Evolutionary conservation across 345 rosid genomes (phyloP), one percentile per base, ranked within the genome.

Genomic region (Camelina hispida): DNA sequence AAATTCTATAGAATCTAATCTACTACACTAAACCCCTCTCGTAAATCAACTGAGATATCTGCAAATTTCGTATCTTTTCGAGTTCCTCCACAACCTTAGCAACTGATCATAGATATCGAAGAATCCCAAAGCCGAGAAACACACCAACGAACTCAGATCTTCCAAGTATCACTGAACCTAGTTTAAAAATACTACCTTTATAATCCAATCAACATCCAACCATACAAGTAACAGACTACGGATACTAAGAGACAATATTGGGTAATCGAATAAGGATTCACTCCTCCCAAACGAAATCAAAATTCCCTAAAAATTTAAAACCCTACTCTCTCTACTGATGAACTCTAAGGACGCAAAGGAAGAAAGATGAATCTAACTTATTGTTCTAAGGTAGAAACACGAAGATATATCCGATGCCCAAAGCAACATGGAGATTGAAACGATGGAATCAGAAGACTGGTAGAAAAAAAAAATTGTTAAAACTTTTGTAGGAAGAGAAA

Each of bases 331-430:
- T 47, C 54, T 71, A 68, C 71, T 35, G 60, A 62, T 7, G 69
- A 68, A 46, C 78, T 85, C 30, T 28, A 28, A 83, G 70, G 86
- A 85, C 73, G 82, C 85, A 84, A 83, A 75, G 60, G 82, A 78
- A 82, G 76, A 84, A 75, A 81, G 52, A 66, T 10, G 67, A 69
- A 74, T 76, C 30, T 14, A 63, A 22, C 37, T 47, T 9, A 44
- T 69, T 83, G 43, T 81, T 81, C 72, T 61, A 67, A 86, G 68
- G 78, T 61, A 63, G 22, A 65, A 76, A 81, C 18, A 37, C 42
- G 9, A 66, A 44, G 25, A 74, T 17, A 9, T n/a, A 38, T 56
- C 61, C 17, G 59, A 22, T 54, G 52, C 25, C 15, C 32, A 30
- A 74, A 58, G 73, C 77, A 81, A 82, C 72, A 77, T 80, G 79